Evolutionary conservation across 768 basidiomycete species (phyloP), one percentile per base, ranked within the genome.

Genomic region (Gloeostereum incarnatum): DNA sequence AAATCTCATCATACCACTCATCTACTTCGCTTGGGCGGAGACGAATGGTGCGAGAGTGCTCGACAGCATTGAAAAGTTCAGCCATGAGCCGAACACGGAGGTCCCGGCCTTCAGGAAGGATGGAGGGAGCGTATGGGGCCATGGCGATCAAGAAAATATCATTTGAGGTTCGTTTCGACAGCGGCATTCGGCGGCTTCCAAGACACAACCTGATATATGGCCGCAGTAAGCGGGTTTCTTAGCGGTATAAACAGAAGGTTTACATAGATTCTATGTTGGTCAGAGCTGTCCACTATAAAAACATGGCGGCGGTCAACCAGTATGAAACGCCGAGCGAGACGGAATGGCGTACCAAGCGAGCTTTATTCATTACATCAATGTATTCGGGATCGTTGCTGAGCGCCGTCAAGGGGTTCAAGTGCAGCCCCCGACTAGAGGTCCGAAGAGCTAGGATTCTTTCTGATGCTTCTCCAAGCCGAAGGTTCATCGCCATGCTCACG

Each of bases 401-500:
- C 23, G 22, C 8, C 36, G n/a, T n/a, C n/a, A n/a, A 60, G 54
- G 18, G 42, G 45, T 11, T 49, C 39, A n/a, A 35, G 41, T 9
- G 32, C 13, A 35, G 55, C 56, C 27, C 46, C 50, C 19, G 49
- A 42, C 27, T 43, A 44, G 36, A 36, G 17, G 38, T 38, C 13
- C 26, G 31, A 11, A 34, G 13, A 11, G 33, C 13, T 18, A 53
- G 47, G 20, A 63, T 49, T 1, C 48, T 49, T 7, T 50, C 44
- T 46, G 57, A 55, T 3, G 62, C 60, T 35, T 63, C 57, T 36
- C 58, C 58, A 5, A 66, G 49, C 25, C 56, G 61, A 42, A 68
- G 49, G 39, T 65, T 62, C 47, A 60, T 59, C 11, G 64, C 64
- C 65, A 66, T 66, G 35, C 59, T 65, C 26, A 66, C 59, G 6